phyloP scores from a whole-genome alignment of 306 rosid species.

The Dicorynia guianensis region DNA sequence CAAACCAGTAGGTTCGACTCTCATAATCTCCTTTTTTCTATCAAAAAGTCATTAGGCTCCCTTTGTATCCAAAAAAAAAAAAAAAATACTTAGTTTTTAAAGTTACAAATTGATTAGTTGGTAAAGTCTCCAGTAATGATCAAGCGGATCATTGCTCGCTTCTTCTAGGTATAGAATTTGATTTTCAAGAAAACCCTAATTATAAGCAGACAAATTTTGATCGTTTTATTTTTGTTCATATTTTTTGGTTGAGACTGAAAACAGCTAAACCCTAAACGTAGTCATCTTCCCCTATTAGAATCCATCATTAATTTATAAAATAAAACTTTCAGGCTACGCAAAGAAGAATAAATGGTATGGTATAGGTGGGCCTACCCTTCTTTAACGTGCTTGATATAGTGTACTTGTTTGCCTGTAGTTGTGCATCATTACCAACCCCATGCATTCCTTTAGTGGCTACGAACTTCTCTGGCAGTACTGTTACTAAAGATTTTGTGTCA shows the following conservation, averaged over 20 bases:
- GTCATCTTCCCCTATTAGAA: no score
- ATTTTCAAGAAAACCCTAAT: no score
- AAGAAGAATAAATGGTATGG: slow-evolving; percentile 13
- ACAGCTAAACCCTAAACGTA: no score
- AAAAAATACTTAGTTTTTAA: no score
- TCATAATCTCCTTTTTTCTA: no score
- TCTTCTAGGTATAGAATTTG: neutral
- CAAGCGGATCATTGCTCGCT: neutral
- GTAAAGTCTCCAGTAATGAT: neutral
- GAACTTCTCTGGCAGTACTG: slow-evolving; percentile 34
- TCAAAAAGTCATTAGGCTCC: no score
- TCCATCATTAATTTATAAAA: no score
- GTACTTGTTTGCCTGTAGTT: slow-evolving; percentile 2
- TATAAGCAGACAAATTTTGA: no score
- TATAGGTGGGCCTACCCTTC: neutral
- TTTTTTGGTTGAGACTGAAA: no score
- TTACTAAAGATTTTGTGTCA: slow-evolving; percentile 27
- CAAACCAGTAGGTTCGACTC: no score
- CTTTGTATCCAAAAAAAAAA: no score
- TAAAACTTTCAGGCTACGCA: neutral
- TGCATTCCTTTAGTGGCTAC: slow-evolving; percentile 31
- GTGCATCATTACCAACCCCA: slow-evolving; percentile 39
- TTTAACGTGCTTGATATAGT: neutral
- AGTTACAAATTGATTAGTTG: neutral
- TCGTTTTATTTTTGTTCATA: no score